Base-by-base conservation (phyloP, 192 early-diverging fungal genomes). In the Coemansia sp. region DNA sequence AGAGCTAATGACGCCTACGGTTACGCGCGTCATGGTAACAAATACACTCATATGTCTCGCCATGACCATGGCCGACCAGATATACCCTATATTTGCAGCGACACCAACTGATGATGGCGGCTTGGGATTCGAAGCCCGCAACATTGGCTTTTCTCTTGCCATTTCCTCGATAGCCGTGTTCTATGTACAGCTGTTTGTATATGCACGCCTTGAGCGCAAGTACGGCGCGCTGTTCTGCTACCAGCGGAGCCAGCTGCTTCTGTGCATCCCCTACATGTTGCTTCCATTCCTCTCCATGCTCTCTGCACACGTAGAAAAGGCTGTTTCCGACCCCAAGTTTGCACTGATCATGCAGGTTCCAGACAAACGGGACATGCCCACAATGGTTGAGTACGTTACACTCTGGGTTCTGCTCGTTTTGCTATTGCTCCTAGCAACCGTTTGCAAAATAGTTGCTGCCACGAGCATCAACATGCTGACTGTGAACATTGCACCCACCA, bases 101-200 rank as follows among this genome's bases (percentile, higher is more conserved):
- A 68, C 68, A 2, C 27, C 58, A 17, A 64, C 66, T 0, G 44
- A 20, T 5, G 54, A 71, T 6, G 86, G 86, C 42, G 86, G 86
- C 6, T 64, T 87, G 4, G 86, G 84, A 2, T 72, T 86, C 30
- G 59, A 50, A 15, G 50, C 82, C 1, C 72, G 71, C 23, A 59
- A 64, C 25, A 84, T 87, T 45, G 84, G 86, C 4, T 45, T 77
- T 2, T 81, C 82, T 0, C 50, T 87, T 28, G 59, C 82, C 2
- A 45, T 73, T 19, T 62, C 78, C 1, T 68, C 79, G 0, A 25
- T 74, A 2, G 64, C 67, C 9, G 75, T 82, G 5, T 29, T 87
- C 14, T 74, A 81, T 23, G 42, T 83, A 19, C 86, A 87, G 56
- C 69, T 87, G 0, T 50, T 84, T 0, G 30, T 70, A 0, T 84